Evolutionary conservation across 805 yeast genomes (phyloP).

Genomic region (Phaffomyces thermotolerans): DNA sequence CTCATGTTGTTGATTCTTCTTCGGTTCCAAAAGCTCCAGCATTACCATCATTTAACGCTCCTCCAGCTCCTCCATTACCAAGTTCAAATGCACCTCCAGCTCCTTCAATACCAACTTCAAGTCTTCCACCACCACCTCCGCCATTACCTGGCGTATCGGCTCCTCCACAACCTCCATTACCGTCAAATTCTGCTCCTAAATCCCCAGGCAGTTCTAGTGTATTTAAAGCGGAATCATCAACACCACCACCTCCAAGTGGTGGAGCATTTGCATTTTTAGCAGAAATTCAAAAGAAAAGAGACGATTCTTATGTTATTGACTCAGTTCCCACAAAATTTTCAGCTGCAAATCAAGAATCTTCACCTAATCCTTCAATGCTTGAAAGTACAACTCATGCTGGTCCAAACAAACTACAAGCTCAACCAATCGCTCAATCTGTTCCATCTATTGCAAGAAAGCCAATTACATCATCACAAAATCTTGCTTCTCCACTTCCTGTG

Average conservation of each 20-base stretch:
- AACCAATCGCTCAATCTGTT: slow-evolving; percentile 5
- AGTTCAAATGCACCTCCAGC: slow-evolving; percentile 2
- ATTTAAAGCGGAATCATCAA: slow-evolving; percentile 7
- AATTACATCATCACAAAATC: slow-evolving; percentile 11
- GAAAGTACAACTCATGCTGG: slow-evolving; percentile 2
- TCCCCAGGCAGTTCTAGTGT: slow-evolving; percentile 13
- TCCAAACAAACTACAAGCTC: neutral
- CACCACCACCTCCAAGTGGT: slow-evolving; percentile 17
- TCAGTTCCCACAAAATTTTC: slow-evolving; percentile 11
- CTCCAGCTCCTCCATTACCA: slow-evolving; percentile 6
- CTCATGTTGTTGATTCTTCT: slow-evolving; percentile 39
- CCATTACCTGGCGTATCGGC: neutral
- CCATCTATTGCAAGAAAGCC: neutral
- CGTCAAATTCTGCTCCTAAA: neutral
- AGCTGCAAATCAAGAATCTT: neutral
- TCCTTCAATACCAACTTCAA: slow-evolving; percentile 17
- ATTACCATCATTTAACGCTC: neutral
- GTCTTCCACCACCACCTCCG: slow-evolving; percentile 8
- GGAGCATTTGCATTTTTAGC: slow-evolving; percentile 47
- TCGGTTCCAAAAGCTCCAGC: slow-evolving; percentile 9
- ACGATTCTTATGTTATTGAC: slow-evolving; percentile 43
- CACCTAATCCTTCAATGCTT: slow-evolving; percentile 2
- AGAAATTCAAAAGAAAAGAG: slow-evolving; percentile 48
- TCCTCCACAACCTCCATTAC: neutral
- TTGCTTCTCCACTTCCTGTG: slow-evolving; percentile 17